Base-by-base conservation (phyloP, 2,329 filamentous ascomycete genomes). In the Colletotrichum orbiculare region DNA sequence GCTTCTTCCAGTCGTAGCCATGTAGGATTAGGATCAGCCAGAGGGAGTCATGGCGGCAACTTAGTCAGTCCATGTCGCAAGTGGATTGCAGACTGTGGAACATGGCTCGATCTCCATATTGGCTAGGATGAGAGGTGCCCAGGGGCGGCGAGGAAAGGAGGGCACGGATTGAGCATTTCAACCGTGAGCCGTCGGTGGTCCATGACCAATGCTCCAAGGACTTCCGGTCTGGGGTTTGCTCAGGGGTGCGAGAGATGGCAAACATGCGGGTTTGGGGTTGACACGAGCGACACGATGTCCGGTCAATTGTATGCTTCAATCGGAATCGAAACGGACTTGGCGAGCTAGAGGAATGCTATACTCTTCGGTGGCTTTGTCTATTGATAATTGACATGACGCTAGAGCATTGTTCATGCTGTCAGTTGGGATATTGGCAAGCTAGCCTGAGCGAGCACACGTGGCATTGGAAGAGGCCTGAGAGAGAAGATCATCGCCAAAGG, bases 351-450 rank as follows among this genome's bases (percentile, higher is more conserved):
- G 15, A 46, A 41, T 35, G 25, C 15, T 25, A 12, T 47, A 8
- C 35, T 13, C 10, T n/a, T 46, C 38, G 37, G 46, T 42, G 58
- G 50, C 50, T 52, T 39, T 38, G n/a, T 13, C 46, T 50, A 65
- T 52, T 35, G 62, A 39, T 38, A 35, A 34, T 37, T 56, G 50
- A 56, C 46, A 33, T 54, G 52, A 17, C 49, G 52, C 50, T 65
- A 52, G 13, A 38, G 45, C 37, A 12, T 33, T 54, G 43, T 17
- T 48, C 45, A 38, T 17, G 34, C 41, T 42, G 15, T 54, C 15
- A 9, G 39, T 13, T 37, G 17, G 35, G 39, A 61, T 39, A 42
- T 42, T 46, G 25, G 46, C 55, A 52, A 10, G 8, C 39, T 37
- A 34, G 60, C 42, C 45, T 35, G 35, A 53, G 42, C 62, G 39